Conservation (phyloP, 176 grass and related monocot species). For the Triticum urartu region DNA sequence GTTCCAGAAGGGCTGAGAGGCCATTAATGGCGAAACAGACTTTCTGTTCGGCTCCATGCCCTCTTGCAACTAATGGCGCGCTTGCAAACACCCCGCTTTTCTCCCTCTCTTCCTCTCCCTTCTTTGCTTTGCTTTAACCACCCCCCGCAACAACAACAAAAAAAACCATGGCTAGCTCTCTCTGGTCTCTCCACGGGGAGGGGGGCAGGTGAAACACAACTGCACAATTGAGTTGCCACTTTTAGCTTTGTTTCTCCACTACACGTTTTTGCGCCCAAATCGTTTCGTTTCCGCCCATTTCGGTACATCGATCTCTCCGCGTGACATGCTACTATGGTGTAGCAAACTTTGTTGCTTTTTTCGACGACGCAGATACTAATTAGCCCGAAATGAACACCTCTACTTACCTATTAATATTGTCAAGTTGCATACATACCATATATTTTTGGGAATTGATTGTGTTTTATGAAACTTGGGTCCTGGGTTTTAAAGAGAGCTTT, state of each 20-base stretch:
- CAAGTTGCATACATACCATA: neutral
- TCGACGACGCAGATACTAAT: too few species aligned
- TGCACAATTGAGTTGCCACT: conserved; percentile 24
- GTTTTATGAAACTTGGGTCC: neutral
- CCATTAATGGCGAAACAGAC: conserved; percentile 70
- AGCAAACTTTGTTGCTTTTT: neutral
- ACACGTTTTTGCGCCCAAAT: conserved; percentile 25
- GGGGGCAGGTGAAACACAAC: conserved; percentile 41
- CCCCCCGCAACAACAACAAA: too few species aligned
- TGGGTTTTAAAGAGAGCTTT: neutral
- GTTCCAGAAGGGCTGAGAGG: conserved; percentile 31
- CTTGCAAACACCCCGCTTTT: conserved; percentile 45
- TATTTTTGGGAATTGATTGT: neutral
- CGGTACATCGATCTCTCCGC: neutral
- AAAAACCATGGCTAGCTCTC: neutral
- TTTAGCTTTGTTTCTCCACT: conserved; percentile 22
- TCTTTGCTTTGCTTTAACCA: conserved; percentile 26
- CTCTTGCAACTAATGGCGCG: conserved; percentile 46
- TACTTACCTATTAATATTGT: neutral
- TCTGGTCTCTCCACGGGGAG: neutral
- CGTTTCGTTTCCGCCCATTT: neutral
- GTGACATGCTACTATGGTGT: neutral
- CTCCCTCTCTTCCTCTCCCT: conserved; percentile 20
- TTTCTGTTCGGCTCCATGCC: conserved; percentile 72
- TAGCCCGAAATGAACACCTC: neutral